Conservation (phyloP, 169 alveolate genomes). For the Perkinsus chesapeaki region DNA sequence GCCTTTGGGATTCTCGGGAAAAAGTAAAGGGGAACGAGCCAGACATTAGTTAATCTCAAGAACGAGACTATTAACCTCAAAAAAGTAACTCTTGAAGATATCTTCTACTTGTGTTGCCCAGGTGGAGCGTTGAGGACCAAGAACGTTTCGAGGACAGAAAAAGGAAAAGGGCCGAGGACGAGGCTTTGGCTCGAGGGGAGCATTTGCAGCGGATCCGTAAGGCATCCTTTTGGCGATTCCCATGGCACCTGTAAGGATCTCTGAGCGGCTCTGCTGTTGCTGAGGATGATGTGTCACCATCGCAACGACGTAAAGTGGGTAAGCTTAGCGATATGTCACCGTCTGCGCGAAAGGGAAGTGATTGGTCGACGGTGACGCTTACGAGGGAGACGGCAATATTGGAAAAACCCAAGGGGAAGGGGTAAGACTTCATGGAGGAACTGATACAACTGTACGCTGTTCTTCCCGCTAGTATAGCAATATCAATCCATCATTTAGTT, state of each 20-base stretch:
- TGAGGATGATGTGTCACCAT: not conserved
- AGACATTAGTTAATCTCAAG: too few relatives aligned
- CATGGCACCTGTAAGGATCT: too few relatives aligned
- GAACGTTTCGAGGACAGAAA: not conserved
- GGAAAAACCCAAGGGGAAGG: not conserved
- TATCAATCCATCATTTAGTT: too few relatives aligned
- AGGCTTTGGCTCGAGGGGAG: not conserved
- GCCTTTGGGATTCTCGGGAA: too few relatives aligned
- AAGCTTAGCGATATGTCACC: not conserved
- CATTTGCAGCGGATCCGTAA: not conserved
- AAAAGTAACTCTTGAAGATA: too few relatives aligned
- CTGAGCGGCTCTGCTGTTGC: too few relatives aligned
- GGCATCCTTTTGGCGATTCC: too few relatives aligned
- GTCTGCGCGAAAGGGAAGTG: not conserved
- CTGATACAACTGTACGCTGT: not conserved
- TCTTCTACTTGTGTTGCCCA: too few relatives aligned
- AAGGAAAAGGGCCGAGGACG: not conserved
- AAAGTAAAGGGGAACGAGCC: too few relatives aligned
- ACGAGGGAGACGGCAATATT: not conserved
- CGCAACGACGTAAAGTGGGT: not conserved
- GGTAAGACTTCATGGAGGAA: not conserved
- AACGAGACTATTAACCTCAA: too few relatives aligned
- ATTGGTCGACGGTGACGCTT: not conserved
- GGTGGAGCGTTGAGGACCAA: not conserved
- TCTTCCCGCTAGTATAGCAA: too few relatives aligned